Evolutionary conservation across 108 stramenopile species (phyloP).

Genomic region (Schizochytrium sp.): DNA sequence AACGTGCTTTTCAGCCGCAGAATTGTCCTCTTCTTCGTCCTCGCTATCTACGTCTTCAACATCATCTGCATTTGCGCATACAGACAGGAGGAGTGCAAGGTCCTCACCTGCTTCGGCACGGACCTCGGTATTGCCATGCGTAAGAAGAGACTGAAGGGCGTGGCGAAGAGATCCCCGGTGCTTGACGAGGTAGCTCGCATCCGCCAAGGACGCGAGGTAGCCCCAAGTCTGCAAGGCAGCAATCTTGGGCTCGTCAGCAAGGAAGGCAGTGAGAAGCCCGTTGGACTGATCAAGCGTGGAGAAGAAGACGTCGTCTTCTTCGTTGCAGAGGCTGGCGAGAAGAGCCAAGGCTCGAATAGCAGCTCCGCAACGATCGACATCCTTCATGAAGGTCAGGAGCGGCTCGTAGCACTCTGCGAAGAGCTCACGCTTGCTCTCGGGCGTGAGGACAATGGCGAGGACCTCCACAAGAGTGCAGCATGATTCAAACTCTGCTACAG

Average conservation of each 20-base stretch:
- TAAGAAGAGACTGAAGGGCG: neutral
- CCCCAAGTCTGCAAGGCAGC: conserved; percentile 17
- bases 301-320: neutral
- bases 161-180: neutral
- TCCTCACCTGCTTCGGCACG: conserved; percentile 41
- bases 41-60: neutral
- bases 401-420: neutral
- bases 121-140: neutral
- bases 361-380: neutral
- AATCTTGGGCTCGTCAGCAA: conserved; percentile 41
- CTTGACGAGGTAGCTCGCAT: neutral
- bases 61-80: neutral
- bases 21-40: neutral
- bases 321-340: conserved; percentile 22
- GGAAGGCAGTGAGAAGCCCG: conserved; percentile 1
- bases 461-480: conserved; percentile 18
- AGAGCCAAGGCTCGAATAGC: conserved; percentile 18
- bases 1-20: neutral
- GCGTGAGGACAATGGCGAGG: neutral
- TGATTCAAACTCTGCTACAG: neutral
- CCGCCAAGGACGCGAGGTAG: conserved; percentile 1
- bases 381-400: neutral
- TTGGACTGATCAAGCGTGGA: neutral
- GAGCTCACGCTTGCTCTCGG: neutral
- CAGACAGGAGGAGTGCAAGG: conserved; percentile 23